Base-by-base conservation (phyloP, 768 basidiomycete species). In the Porpolomopsis calyptriformis region DNA sequence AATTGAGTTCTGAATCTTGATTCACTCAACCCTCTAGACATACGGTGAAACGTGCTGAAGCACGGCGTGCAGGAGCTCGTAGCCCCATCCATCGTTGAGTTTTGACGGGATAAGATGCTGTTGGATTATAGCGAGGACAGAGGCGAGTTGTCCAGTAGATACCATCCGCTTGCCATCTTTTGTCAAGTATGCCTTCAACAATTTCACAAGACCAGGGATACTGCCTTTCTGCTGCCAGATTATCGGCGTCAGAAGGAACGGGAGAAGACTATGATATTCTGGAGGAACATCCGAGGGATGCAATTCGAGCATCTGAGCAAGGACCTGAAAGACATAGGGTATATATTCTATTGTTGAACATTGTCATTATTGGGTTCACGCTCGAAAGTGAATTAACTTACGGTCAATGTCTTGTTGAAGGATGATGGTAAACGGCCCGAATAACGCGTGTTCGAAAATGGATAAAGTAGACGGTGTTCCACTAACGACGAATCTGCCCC, bases 241-340 rank as follows among this genome's bases (percentile, higher is more conserved):
- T 0, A 79, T 70, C 0, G 92, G 90, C 0, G 82, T 85, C 37
- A 97, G 76, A 14, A 99, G 70, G 56, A 90, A 81, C 0, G 80
- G 83, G 4, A 97, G 73, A 7, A 98, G 70, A 23, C 72, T 66
- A 22, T 81, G 80, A 65, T 97, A 99, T 46, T 83, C 76, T 0
- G 69, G 63, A 1, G 94, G 91, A 2, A 93, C 70, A 5, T 72
- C 68, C 2, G 61, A 57, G 1, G 60, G 65, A 53, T 94, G 92
- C 2, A 89, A 66, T 51, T 91, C 85, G 24, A 99, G 82, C 74
- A 99, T 91, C 57, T 98, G 96, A 0, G 92, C 85, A 37, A 97
- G 78, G 53, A 99, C 77, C 59, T 99, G 96, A 73, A 98, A 97
- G 45, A 87, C 85, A 60, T 96, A 99, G 3, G 96, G 94, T 39